A percentile compares a stretch with the other conserved stretches of the same genome.
phyloP scores from a whole-genome alignment of 2,329 filamentous ascomycete species.

The Juglanconis sp. region DNA sequence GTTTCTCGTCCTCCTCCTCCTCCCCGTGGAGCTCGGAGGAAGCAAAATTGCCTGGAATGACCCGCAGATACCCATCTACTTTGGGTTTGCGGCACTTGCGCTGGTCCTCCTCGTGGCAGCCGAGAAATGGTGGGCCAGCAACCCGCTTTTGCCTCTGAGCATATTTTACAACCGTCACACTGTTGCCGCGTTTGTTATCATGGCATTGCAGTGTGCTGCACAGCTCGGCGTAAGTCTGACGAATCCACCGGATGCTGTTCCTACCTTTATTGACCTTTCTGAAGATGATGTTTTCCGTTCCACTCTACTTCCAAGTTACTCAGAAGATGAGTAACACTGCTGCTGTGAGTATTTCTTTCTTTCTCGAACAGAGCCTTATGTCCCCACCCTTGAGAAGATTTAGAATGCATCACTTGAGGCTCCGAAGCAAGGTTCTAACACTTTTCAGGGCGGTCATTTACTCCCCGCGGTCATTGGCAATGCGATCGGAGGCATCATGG shows the following conservation, averaged over 20 bases:
- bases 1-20: constrained; percentile 33
- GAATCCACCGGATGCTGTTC: neutral
- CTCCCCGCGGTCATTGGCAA: constrained; percentile 68
- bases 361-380: neutral
- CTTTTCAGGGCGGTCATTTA: constrained; percentile 48
- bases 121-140: constrained; percentile 39
- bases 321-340: constrained; percentile 53
- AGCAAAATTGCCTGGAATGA: constrained; percentile 36
- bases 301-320: constrained; percentile 68
- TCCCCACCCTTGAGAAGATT: too few species aligned
- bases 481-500: constrained; percentile 58
- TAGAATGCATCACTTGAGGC: neutral
- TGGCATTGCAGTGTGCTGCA: constrained; percentile 50
- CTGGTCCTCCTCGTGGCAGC: constrained; percentile 31
- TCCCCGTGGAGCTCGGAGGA: constrained; percentile 40
- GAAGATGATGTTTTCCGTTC: constrained; percentile 61
- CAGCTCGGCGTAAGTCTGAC: constrained; percentile 50
- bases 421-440: neutral
- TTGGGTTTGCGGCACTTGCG: constrained; percentile 27
- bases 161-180: constrained; percentile 52
- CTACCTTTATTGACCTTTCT: neutral
- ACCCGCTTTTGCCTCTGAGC: constrained; percentile 58
- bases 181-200: constrained; percentile 50
- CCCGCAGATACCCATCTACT: constrained; percentile 30
- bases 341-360: constrained; percentile 31